A percentile compares a stretch with the other conserved stretches of the same genome.
Conservation (phyloP, 2,329 filamentous ascomycete genomes). For the Alternaria longipes region DNA sequence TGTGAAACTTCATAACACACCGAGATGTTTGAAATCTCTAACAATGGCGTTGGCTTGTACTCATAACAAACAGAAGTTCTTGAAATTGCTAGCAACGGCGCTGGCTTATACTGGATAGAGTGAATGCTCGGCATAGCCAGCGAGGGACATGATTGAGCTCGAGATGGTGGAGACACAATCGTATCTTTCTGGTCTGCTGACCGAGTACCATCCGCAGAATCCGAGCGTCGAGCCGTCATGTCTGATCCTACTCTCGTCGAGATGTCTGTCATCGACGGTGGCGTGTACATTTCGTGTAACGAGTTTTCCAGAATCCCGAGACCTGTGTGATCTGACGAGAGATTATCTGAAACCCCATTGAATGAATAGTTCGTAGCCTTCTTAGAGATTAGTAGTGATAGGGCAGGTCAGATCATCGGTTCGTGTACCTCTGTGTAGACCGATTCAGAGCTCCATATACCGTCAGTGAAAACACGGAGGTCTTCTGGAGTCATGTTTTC, state of each 20-base stretch:
- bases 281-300: not conserved
- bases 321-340: not conserved
- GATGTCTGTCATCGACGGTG: not conserved
- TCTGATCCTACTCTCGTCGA: not conserved
- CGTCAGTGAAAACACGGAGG: not conserved
- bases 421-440: not conserved
- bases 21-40: not conserved
- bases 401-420: not conserved
- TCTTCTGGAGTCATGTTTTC: not conserved
- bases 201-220: not conserved
- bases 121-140: not conserved
- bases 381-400: not conserved
- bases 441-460: not conserved
- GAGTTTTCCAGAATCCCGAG: not conserved
- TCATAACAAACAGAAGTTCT: not conserved
- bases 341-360: not conserved
- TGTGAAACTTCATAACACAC: not conserved
- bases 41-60: not conserved
- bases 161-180: not conserved
- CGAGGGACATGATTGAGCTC: not conserved
- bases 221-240: not conserved
- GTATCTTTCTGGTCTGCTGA: not conserved
- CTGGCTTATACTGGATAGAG: not conserved
- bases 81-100: not conserved
- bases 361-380: not conserved